Evolutionary conservation across 2,329 filamentous ascomycete species (phyloP).

Genomic region (Aureobasidium namibiae): DNA sequence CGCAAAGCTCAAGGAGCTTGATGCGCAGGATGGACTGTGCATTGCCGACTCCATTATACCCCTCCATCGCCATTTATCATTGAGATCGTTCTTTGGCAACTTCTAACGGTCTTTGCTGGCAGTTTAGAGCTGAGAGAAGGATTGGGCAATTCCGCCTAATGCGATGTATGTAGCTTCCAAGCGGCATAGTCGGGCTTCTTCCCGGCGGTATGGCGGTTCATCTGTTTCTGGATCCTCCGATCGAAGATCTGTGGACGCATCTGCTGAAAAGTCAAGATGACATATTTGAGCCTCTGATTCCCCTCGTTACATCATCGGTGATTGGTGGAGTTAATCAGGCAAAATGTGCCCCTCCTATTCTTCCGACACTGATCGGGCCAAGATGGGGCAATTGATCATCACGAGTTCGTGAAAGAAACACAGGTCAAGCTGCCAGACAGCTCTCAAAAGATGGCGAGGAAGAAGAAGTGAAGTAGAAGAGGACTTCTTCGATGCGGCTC

Average conservation of each 20-base stretch:
- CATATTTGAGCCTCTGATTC: neutral
- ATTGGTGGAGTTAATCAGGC: constrained; percentile 7
- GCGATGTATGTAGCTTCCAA: neutral
- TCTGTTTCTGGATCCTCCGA: neutral
- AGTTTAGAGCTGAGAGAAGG: neutral
- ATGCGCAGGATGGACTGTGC: neutral
- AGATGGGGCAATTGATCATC: neutral
- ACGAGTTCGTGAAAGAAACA: neutral
- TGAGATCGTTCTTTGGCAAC: neutral
- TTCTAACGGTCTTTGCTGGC: neutral
- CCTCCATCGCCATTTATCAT: neutral
- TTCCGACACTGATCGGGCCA: neutral
- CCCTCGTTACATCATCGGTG: constrained; percentile 6
- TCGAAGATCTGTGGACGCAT: neutral
- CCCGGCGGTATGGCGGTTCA: neutral
- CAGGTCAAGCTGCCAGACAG: neutral
- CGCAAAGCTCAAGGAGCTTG: neutral
- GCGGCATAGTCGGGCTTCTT: neutral
- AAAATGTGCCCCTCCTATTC: constrained; percentile 7
- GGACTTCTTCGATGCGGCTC: neutral
- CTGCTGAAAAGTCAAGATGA: neutral
- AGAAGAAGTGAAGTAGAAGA: neutral
- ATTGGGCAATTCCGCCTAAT: neutral
- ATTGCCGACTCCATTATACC: neutral
- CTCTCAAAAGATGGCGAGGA: neutral